A percentile compares a stretch with the other conserved stretches of the same genome.
Evolutionary conservation across 805 yeast genomes (phyloP).

Genomic region (Schwanniomyces polymorphus): DNA sequence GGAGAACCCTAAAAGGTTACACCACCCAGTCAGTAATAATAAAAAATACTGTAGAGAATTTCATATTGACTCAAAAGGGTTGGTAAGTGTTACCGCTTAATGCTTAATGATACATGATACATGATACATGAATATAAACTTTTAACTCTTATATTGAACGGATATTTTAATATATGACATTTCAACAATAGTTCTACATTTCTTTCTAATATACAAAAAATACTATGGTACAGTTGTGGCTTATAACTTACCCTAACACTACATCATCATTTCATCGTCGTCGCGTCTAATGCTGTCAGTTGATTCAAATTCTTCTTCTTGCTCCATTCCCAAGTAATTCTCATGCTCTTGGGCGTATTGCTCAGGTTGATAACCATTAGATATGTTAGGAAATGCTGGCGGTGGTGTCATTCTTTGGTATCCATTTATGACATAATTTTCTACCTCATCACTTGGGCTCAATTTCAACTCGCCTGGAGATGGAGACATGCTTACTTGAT

Average conservation of each 20-base stretch:
- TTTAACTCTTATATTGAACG: background rate
- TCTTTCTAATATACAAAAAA: background rate
- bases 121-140: background rate
- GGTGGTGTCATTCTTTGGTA: constrained; percentile 17
- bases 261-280: constrained; percentile 10
- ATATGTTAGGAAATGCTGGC: constrained; percentile 3
- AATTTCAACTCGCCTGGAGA: constrained; percentile 19
- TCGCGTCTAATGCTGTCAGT: background rate
- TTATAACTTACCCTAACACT: background rate
- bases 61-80: constrained; percentile 26
- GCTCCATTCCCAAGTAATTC: constrained; percentile 36
- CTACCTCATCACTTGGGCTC: constrained; percentile 41
- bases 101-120: background rate
- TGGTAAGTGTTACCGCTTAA: constrained; percentile 17
- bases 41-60: constrained; percentile 20
- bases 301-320: constrained; percentile 12
- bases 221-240: background rate
- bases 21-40: background rate
- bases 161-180: background rate
- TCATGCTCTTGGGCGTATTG: constrained; percentile 34
- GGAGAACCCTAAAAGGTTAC: background rate
- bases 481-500: constrained; percentile 8
- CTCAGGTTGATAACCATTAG: constrained; percentile 1
- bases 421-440: constrained; percentile 36
- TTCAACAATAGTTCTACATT: background rate